Conservation (phyloP, 1,284 basidiomycete species). For the Lentinula novae-zelandiae region DNA sequence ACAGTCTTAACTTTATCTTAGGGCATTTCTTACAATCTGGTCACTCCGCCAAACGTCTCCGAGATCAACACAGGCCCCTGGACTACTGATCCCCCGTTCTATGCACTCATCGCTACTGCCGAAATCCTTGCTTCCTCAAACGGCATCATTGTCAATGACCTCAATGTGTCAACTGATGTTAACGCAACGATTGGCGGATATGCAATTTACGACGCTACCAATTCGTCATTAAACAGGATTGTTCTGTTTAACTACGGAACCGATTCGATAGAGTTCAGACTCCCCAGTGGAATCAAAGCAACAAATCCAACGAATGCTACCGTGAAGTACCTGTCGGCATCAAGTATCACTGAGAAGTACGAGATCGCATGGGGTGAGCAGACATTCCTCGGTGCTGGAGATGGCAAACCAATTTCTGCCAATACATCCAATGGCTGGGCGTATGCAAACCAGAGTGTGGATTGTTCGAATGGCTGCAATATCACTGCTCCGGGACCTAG, state of each 20-base stretch:
- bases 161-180: slow-evolving; percentile 38
- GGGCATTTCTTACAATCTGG: slow-evolving; percentile 47
- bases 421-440: slow-evolving; percentile 31
- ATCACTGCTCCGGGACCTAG: slow-evolving; percentile 41
- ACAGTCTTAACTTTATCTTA: slow-evolving; percentile 4
- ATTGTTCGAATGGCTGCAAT: slow-evolving; percentile 37
- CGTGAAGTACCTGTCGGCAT: slow-evolving; percentile 42
- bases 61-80: slow-evolving; percentile 36
- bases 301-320: slow-evolving; percentile 20
- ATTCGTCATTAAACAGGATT: slow-evolving; percentile 35
- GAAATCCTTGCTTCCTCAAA: slow-evolving; percentile 47
- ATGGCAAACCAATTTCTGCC: slow-evolving; percentile 6
- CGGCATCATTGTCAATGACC: slow-evolving; percentile 47
- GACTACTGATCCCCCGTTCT: slow-evolving; percentile 53
- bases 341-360: slow-evolving; percentile 46
- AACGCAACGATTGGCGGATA: slow-evolving; percentile 46
- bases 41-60: slow-evolving; percentile 39
- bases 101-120: slow-evolving; percentile 52
- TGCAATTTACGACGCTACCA: slow-evolving; percentile 49
- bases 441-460: slow-evolving; percentile 31
- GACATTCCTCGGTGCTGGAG: slow-evolving; percentile 3
- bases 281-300: slow-evolving; percentile 25
- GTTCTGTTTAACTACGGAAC: slow-evolving; percentile 63
- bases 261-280: slow-evolving; percentile 29
- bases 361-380: slow-evolving; percentile 48